phyloP scores from a whole-genome alignment of 2,329 filamentous ascomycete genomes.

The Penicillium sclerotiorum region DNA sequence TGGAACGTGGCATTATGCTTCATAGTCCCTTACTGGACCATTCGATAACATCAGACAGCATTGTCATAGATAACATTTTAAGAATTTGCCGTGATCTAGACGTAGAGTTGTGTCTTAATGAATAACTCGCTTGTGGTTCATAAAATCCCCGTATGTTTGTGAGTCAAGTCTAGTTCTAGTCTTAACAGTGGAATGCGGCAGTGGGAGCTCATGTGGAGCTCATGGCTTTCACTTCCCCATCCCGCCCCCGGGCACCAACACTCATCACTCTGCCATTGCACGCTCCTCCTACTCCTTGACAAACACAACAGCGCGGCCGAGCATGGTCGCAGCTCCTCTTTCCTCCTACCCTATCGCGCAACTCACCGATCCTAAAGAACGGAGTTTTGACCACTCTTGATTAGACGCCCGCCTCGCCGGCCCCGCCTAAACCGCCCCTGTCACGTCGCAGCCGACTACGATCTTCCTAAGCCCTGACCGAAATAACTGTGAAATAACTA shows the following conservation, averaged over 20 bases:
- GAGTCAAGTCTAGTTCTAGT: no score
- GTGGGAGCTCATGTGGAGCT: slow-evolving; percentile 28
- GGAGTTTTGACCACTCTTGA: not conserved
- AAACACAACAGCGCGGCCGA: slow-evolving; percentile 11
- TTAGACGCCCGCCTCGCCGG: slow-evolving; percentile 5
- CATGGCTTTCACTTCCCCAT: slow-evolving; percentile 19
- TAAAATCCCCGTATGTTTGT: no score
- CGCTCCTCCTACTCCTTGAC: slow-evolving; percentile 8
- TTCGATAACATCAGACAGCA: not conserved
- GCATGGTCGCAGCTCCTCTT: slow-evolving; percentile 25
- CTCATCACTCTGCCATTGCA: slow-evolving; percentile 6
- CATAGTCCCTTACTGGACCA: no score
- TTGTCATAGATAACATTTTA: not conserved
- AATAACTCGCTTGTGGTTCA: no score
- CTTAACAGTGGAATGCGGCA: slow-evolving; percentile 26
- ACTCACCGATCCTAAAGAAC: slow-evolving; percentile 18
- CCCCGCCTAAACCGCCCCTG: slow-evolving; percentile 17
- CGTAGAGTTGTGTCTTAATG: no score
- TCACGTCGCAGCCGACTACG: slow-evolving; percentile 17
- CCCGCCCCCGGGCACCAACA: slow-evolving; percentile 7
- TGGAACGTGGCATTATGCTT: not conserved
- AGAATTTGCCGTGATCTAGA: no score
- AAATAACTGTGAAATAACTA: slow-evolving; percentile 10
- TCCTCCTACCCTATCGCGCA: slow-evolving; percentile 11
- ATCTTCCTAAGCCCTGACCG: slow-evolving; percentile 6